Base-by-base conservation (phyloP, 169 alveolate genomes). In the Plasmodium vivax region DNA sequence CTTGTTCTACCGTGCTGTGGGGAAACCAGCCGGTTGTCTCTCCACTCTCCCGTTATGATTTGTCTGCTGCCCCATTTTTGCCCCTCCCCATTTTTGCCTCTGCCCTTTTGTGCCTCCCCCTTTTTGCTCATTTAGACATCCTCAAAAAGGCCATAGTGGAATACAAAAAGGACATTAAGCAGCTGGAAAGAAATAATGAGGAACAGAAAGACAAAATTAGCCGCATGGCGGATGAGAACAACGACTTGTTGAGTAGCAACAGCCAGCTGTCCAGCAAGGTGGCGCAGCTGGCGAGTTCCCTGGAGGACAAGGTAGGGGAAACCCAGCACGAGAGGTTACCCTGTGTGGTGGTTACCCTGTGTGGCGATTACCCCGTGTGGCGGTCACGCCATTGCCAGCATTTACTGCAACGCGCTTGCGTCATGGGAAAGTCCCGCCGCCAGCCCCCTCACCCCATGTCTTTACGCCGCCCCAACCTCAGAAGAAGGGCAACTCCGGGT, bases 101-200 rank as follows among this genome's bases (percentile, higher is more conserved):
- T n/a, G 2, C 27, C 27, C 27, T 23, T 23, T 23, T 23, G 32
- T 12, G 12, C 14, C 73, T 27, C 38, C 45, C 12, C 19, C 19
- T 47, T 85, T 74, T 32, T 23, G 43, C 80, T 12, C 41, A 45
- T 32, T 74, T 85, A 90, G 94, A 90, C 73, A 90, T 90, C 34
- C 34, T 90, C 36, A 90, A 90, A 72, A 90, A 90, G 38, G 94
- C 94, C 34, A 90, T 90, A 43, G 54, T 90, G 62, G 94, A 90
- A 72, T 90, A 90, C 54, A 90, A 90, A 90, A 90, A 90, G 41
- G 94, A 90, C 41, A 80, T 90, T 90, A 82, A 79, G 51, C 84
- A 90, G 27, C 82, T 90, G 56, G 94, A 90, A 90, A 90, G 80
- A 90, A 47, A 81, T 36, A 85, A 77, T 74, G 62, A 85, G 5